Evolutionary conservation across 2,329 filamentous ascomycete species (phyloP), one percentile per base, ranked within the genome.

Genomic region (Aspergillus brasiliensis): DNA sequence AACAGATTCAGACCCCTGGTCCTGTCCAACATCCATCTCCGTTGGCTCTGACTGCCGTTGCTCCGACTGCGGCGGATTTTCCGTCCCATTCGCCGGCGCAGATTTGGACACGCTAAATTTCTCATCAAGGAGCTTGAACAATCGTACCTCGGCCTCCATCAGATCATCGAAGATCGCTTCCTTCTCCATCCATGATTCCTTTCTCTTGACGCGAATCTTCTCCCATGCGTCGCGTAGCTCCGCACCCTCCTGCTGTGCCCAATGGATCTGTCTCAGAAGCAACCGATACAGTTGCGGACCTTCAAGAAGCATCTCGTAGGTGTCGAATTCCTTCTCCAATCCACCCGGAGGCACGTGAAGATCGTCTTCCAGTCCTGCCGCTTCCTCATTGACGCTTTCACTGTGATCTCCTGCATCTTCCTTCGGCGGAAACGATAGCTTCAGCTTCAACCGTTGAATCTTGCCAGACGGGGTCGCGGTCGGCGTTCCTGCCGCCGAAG

Each of bases 261-360:
- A 82, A 57, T 75, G 70, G 19, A 82, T 75, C 64, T 82, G 80
- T 19, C 80, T 74, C 34, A 79, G 78, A 10, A 82, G 72, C 3
- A 82, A 67, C 28, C 78, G 73, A 62, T 77, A 81, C 23, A 81
- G 73, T 48, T 81, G 74, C 13, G 72, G 74, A 2, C 78, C 75
- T 34, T 69, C 73, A 47, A 82, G 72, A 15, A 69, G 62, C 15
- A 80, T 72, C 61, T 82, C 80, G 48, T 77, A 73, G 10, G 75
- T 73, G 55, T 80, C 79, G 65, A 80, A 78, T 13, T 72, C 76
- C 17, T 78, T 72, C 42, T 78, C 77, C 0, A 73, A 67, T 11
- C 71, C 75, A 27, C 80, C 78, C 8, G 73, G 74, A 31, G 76
- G 61, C 31, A 70, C 67, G 51, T 70, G 66, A 7, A 75, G 73